Percentiles rank a stretch among this genome's conserved stretches.
phyloP scores from a whole-genome alignment of 2,329 filamentous ascomycete genomes.

The Aspergillus sp. region DNA sequence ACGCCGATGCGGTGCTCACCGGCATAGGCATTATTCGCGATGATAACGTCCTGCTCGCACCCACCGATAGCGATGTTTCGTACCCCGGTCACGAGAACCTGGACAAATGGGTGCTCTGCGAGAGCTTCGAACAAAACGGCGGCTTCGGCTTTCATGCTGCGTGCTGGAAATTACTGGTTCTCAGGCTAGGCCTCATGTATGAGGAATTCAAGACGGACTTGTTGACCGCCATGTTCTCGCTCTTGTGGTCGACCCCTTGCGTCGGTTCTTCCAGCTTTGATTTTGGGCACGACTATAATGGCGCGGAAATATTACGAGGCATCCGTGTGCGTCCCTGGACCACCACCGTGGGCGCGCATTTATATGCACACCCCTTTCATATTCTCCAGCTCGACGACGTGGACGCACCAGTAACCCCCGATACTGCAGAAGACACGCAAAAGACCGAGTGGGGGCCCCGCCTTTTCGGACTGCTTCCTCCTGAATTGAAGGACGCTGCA shows the following conservation, averaged over 20 bases:
- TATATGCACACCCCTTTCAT: constrained; percentile 11
- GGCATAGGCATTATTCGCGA: constrained; percentile 5
- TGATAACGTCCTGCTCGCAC: background rate
- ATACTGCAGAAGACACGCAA: background rate
- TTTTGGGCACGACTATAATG: constrained; percentile 17
- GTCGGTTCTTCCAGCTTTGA: constrained; percentile 3
- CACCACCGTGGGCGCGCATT: background rate
- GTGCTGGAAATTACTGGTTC: constrained; percentile 17
- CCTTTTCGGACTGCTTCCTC: background rate
- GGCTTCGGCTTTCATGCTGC: constrained; percentile 9
- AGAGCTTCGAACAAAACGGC: too few relatives aligned
- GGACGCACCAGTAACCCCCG: background rate
- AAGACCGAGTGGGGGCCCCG: background rate
- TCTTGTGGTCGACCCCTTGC: constrained; percentile 13
- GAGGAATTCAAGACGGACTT: background rate
- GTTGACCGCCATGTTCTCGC: constrained; percentile 9
- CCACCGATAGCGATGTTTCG: background rate
- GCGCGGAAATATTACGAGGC: constrained; percentile 7
- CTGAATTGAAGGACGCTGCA: constrained; percentile 4
- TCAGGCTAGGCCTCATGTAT: background rate
- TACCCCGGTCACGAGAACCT: background rate
- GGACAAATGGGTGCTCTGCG: background rate
- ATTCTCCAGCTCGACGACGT: background rate
- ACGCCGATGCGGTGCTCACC: background rate
- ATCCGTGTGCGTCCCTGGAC: background rate